Percentiles rank a stretch among this genome's conserved stretches.
Evolutionary conservation across 306 rosid species (phyloP).

Genomic region (Inga leiocalycina): DNA sequence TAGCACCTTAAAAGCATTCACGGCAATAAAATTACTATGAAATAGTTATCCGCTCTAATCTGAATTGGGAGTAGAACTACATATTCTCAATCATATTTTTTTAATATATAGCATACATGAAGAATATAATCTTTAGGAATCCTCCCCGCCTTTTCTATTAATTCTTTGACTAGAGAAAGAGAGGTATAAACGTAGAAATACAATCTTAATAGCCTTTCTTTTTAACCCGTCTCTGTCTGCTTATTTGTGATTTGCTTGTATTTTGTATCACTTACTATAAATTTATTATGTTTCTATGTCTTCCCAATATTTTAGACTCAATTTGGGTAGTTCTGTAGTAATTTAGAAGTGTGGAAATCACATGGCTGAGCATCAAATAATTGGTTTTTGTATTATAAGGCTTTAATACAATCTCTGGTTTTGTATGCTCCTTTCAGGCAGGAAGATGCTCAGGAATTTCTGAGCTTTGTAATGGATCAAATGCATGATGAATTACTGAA

Average conservation of each 20-base stretch:
- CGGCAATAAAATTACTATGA: neutral
- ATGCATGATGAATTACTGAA: constrained; percentile 90
- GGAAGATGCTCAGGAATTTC: constrained; percentile 98
- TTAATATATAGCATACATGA: neutral
- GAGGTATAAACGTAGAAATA: constrained; percentile 7
- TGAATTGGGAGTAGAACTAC: neutral
- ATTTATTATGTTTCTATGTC: neutral
- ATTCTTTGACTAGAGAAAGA: neutral
- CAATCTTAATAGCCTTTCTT: neutral
- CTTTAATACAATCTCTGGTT: constrained; percentile 26
- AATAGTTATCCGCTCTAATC: constrained; percentile 2
- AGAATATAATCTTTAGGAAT: neutral
- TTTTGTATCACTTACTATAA: constrained; percentile 1
- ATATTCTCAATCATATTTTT: neutral
- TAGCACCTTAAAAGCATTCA: constrained; percentile 18
- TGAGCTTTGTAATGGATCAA: constrained; percentile 89
- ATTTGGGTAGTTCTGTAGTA: constrained; percentile 5
- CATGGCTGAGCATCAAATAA: constrained; percentile 5
- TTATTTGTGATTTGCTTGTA: neutral
- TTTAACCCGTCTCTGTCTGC: neutral
- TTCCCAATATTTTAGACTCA: neutral
- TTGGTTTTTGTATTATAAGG: constrained; percentile 1
- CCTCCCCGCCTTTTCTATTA: no score
- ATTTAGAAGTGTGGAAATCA: constrained; percentile 14
- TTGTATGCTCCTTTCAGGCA: constrained; percentile 58